Evolutionary conservation across 108 stramenopile genomes (phyloP).

Genomic region (Tribonema minus): DNA sequence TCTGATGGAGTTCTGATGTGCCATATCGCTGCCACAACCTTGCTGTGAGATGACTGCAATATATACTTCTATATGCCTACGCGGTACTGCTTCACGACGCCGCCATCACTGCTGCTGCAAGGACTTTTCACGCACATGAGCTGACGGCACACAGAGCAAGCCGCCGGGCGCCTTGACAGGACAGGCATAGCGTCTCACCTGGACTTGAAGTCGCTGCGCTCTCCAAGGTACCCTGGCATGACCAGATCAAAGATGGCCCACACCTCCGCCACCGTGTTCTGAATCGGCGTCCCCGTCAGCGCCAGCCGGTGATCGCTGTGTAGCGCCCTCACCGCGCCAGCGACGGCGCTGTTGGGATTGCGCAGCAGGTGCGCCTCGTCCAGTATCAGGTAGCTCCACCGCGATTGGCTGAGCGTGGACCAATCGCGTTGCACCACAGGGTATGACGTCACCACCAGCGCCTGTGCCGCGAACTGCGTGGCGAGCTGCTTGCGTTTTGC

Average conservation of each 20-base stretch:
- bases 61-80: too few species aligned
- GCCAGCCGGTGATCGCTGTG: constrained; percentile 69
- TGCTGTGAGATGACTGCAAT: too few species aligned
- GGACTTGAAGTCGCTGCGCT: not conserved
- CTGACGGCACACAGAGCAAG: not conserved
- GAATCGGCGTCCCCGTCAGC: constrained; percentile 95
- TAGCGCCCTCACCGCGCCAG: constrained; percentile 14
- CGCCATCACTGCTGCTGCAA: not conserved
- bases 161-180: not conserved
- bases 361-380: constrained; percentile 39
- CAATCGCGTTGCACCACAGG: constrained; percentile 14
- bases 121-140: too few species aligned
- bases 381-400: constrained; percentile 30
- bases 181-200: not conserved
- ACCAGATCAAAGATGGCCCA: constrained; percentile 64
- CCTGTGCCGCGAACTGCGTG: not conserved
- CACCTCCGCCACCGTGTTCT: constrained; percentile 88
- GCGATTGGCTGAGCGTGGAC: not conserved
- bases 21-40: too few species aligned
- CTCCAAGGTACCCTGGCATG: constrained; percentile 41
- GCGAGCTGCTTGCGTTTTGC: not conserved
- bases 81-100: too few species aligned
- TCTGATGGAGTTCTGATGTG: too few species aligned
- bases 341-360: constrained; percentile 9
- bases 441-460: constrained; percentile 37